These are phyloP conservation scores for Pleodorina starrii DNA, from an alignment of 139 green algal species.

Conservation along the genomic window DNA sequence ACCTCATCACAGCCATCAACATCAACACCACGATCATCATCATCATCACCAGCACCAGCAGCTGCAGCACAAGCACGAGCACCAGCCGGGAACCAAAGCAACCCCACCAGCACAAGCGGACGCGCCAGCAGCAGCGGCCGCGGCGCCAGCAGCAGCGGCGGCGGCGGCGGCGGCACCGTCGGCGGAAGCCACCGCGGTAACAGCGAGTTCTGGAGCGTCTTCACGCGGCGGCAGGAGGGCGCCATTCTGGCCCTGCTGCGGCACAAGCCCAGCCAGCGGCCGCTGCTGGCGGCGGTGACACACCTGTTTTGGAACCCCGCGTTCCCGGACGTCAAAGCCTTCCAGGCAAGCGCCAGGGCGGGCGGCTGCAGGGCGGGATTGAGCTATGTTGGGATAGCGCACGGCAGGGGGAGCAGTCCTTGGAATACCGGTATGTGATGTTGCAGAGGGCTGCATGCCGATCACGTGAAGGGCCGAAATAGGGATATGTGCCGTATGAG, in stretches of 20 bases:
- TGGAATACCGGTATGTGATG: too few relatives aligned
- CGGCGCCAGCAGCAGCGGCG: neutral
- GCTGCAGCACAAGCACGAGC: neutral
- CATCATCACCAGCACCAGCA: too few relatives aligned
- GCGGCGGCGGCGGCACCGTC: neutral
- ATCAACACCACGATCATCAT: too few relatives aligned
- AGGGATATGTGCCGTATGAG: too few relatives aligned
- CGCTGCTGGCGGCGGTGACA: constrained; percentile 61
- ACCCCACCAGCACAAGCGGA: neutral
- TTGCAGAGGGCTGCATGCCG: too few relatives aligned
- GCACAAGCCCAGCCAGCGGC: constrained; percentile 34
- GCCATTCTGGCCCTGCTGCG: constrained; percentile 63
- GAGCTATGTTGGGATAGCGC: too few relatives aligned
- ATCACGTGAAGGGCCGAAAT: too few relatives aligned
- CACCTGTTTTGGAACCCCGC: constrained; percentile 76
- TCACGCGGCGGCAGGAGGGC: constrained; percentile 48
- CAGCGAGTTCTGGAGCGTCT: constrained; percentile 31
- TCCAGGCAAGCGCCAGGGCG: constrained; percentile 52
- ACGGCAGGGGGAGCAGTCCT: too few relatives aligned
- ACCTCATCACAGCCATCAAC: too few relatives aligned
- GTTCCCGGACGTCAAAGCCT: constrained; percentile 67
- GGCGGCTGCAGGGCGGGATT: too few relatives aligned
- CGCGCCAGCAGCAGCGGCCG: neutral
- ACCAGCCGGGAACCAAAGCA: neutral
- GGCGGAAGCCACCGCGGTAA: neutral